Evolutionary conservation across 169 alveolate species (phyloP).

Genomic region (Cyclospora cayetanensis): DNA sequence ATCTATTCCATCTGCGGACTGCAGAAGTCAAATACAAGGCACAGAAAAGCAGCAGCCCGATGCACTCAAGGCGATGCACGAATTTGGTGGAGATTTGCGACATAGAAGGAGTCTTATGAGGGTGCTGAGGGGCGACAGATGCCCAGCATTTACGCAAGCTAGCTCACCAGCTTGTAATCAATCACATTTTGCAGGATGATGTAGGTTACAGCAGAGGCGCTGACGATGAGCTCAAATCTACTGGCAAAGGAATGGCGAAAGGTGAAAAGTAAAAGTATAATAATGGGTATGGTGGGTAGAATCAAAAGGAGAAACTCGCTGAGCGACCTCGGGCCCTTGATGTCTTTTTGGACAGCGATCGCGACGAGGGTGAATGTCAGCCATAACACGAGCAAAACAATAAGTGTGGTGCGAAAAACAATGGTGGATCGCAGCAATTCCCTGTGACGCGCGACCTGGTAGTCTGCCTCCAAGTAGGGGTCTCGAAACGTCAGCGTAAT

Average conservation of each 20-base stretch:
- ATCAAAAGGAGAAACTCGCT: not conserved
- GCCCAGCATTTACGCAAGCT: not conserved
- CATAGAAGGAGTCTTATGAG: too few relatives aligned
- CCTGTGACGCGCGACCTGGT: constrained; percentile 48
- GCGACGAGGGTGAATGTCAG: not conserved
- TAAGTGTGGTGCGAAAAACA: not conserved
- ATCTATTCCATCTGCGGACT: constrained; percentile 58
- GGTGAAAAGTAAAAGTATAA: not conserved
- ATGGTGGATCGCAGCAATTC: constrained; percentile 33
- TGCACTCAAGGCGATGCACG: too few relatives aligned
- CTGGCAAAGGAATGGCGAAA: constrained; percentile 58
- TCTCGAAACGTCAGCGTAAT: constrained; percentile 43
- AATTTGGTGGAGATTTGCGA: too few relatives aligned
- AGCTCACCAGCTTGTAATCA: constrained; percentile 58
- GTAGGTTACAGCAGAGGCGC: constrained; percentile 2
- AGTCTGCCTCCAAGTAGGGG: constrained; percentile 56
- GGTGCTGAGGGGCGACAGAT: not conserved
- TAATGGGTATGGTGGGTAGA: not conserved
- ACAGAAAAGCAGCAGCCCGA: not conserved
- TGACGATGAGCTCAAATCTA: constrained; percentile 17
- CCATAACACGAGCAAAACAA: constrained; percentile 21
- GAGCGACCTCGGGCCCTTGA: not conserved
- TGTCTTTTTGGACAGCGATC: not conserved
- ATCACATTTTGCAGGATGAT: constrained; percentile 42
- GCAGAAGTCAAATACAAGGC: not conserved